Conservation (phyloP, 768 basidiomycete species). For the Rhizopogon vesiculosus region DNA sequence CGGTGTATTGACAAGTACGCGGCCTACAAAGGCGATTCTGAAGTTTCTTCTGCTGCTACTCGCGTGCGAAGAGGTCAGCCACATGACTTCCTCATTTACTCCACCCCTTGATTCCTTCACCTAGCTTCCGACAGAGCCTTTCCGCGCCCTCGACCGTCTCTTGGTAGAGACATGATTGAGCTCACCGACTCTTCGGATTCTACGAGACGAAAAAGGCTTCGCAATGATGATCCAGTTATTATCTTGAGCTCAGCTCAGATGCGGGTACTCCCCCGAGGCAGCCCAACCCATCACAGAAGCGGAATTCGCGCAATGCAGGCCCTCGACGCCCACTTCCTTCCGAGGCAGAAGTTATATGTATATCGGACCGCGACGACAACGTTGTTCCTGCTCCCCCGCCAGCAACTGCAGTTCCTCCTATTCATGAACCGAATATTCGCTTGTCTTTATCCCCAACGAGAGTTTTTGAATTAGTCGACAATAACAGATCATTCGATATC, state of each 20-base stretch:
- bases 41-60: conserved; percentile 13
- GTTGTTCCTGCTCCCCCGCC: neutral
- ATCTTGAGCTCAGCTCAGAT: conserved; percentile 17
- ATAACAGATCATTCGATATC: neutral
- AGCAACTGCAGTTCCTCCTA: neutral
- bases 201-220: neutral
- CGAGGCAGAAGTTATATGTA: conserved; percentile 22
- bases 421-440: neutral
- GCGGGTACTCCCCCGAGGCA: conserved; percentile 7
- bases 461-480: neutral
- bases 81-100: neutral
- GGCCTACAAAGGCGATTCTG: neutral
- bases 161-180: conserved; percentile 9
- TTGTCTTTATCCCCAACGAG: neutral
- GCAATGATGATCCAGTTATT: conserved; percentile 15
- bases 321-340: conserved; percentile 3
- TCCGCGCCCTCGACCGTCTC: conserved; percentile 11
- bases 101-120: conserved; percentile 12
- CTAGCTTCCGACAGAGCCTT: neutral
- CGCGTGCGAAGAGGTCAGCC: conserved; percentile 14
- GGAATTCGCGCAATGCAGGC: neutral
- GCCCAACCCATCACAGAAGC: conserved; percentile 1
- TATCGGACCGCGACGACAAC: conserved; percentile 23
- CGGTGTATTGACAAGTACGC: neutral
- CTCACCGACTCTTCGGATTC: conserved; percentile 19